Conservation (phyloP, 345 rosid species). For the Bruguiera gymnorhiza region DNA sequence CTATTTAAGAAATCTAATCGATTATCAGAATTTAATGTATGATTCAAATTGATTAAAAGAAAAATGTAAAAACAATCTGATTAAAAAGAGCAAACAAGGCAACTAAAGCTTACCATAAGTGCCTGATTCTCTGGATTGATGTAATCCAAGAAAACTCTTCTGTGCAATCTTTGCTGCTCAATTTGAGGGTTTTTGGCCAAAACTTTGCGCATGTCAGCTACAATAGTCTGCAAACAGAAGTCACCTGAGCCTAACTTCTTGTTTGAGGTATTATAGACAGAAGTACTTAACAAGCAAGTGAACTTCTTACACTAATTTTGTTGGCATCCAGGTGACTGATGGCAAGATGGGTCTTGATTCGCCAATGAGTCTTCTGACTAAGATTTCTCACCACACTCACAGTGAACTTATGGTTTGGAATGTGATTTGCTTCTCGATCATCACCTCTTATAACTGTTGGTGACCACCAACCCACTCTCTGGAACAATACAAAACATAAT, state of each 20-base stretch:
- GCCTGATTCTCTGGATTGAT: conserved; percentile 73
- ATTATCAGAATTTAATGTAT: no score
- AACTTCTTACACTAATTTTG: conserved; percentile 66
- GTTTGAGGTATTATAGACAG: background rate
- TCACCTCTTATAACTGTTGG: conserved; percentile 79
- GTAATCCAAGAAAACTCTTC: conserved; percentile 77
- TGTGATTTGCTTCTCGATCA: conserved; percentile 83
- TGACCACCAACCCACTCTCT: conserved; percentile 96
- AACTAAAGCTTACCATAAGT: conserved; percentile 50
- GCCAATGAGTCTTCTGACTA: conserved; percentile 89
- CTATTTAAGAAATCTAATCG: no score
- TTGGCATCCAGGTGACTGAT: conserved; percentile 78
- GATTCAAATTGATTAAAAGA: no score
- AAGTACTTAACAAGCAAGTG: conserved; percentile 13
- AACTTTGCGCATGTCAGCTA: conserved; percentile 86
- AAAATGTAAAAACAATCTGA: no score
- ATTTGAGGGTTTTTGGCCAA: conserved; percentile 86
- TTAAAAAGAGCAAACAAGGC: no score
- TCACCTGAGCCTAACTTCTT: background rate
- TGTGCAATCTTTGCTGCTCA: conserved; percentile 79
- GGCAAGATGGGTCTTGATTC: conserved; percentile 79
- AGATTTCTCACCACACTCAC: conserved; percentile 81
- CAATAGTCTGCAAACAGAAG: conserved; percentile 53
- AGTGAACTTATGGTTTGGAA: conserved; percentile 84
- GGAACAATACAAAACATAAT: conserved; percentile 20